Conservation (phyloP, 2,329 filamentous ascomycete genomes). For the Sporothrix variecibatus region DNA sequence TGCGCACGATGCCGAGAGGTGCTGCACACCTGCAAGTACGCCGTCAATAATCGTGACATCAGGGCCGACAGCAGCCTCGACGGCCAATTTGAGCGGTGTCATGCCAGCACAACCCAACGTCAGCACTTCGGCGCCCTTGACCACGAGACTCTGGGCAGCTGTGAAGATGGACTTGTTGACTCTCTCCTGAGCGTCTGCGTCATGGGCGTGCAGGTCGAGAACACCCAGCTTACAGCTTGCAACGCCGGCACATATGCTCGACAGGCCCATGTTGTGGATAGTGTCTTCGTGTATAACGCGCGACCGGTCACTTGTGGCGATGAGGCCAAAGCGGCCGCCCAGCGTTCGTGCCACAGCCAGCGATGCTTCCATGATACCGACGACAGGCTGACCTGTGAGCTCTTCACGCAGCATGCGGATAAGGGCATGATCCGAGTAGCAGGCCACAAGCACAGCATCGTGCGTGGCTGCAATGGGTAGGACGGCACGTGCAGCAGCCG, state of each 20-base stretch:
- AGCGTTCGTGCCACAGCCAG: constrained; percentile 30
- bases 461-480: constrained; percentile 30
- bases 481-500: constrained; percentile 30
- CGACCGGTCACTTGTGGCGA: constrained; percentile 30
- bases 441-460: constrained; percentile 32
- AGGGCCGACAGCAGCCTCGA: constrained; percentile 29
- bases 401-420: constrained; percentile 32
- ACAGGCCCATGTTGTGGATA: constrained; percentile 30
- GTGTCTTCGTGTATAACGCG: constrained; percentile 27
- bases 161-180: constrained; percentile 23
- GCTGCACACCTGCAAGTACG: constrained; percentile 39
- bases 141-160: constrained; percentile 25
- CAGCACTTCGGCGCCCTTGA: constrained; percentile 28
- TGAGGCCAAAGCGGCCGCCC: constrained; percentile 30
- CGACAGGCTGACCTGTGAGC: constrained; percentile 30
- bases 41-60: constrained; percentile 30
- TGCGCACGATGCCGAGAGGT: constrained; percentile 44
- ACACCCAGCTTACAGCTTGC: constrained; percentile 31
- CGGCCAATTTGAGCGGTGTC: constrained; percentile 30
- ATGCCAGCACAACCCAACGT: constrained; percentile 31
- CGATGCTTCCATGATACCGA: constrained; percentile 33
- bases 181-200: constrained; percentile 13
- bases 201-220: constrained; percentile 29
- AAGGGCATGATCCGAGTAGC: constrained; percentile 32
- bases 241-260: constrained; percentile 29